Base-by-base conservation (phyloP, 192 early-diverging fungal genomes). In the Rhizoclosmatium globosum region DNA sequence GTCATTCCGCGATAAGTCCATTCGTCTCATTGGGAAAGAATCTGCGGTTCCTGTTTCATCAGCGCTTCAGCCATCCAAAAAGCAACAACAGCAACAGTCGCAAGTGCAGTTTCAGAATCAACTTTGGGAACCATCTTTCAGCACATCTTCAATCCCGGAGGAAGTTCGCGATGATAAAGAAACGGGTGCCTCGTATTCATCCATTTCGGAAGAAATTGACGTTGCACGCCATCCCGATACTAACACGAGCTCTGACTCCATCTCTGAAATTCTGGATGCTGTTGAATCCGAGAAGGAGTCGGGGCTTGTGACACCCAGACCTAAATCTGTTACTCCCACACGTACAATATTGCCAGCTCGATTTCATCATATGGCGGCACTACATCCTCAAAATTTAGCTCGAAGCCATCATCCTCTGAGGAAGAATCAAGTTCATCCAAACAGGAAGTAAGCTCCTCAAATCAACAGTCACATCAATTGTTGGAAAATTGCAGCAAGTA, bases 401-500 rank as follows among this genome's bases (percentile, higher is more conserved):
- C 62, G 6, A 21, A 64, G 23, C 21, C 23, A 11, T 11, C 21
- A 64, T 23, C 62, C 7, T 64, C 41, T 7, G 13, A 23, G 7
- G 23, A 64, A 11, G 62, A 64, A 11, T 39, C 62, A 17, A 41
- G 7, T 64, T 64, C 62, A 11, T 46, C 67, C 43, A 11, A 17
- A 15, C 9, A 17, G 23, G 43, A 21, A 9, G 45, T 13, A 9
- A 6, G 23, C 17, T 17, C n/a, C 47, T 47, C 67, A 15, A 13
- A 6, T 39, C 13, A 6, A 41, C 70, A 1, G 70, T 72, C 38
- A 41, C 70, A 11, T 72, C 70, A 21, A 59, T 72, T 57, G 57
- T 72, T 17, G 48, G 6, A n/a, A 72, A 72, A 59, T 38, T 72
- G 17, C 47, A 72, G 38, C 6, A 59, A 72, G 3, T 72, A 4